Evolutionary conservation across 768 basidiomycete genomes (phyloP).

Genomic region (Gymnopilus junonius): DNA sequence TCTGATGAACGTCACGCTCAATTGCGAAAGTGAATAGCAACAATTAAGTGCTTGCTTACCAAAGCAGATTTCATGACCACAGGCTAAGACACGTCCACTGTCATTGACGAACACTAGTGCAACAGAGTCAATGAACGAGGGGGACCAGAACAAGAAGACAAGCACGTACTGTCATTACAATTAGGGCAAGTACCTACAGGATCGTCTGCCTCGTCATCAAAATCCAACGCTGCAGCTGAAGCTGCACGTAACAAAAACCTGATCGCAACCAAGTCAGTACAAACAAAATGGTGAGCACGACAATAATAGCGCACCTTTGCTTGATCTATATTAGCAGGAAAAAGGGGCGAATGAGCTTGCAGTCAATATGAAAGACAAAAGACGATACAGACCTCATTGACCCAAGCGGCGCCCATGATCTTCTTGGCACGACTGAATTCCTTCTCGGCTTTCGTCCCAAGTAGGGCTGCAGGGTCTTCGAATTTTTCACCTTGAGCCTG

Average conservation of each 20-base stretch:
- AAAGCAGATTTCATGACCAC: slow-evolving; percentile 70
- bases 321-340: slow-evolving; percentile 32
- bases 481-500: slow-evolving; percentile 45
- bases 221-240: slow-evolving; percentile 45
- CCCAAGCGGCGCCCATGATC: slow-evolving; percentile 46
- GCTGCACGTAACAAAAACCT: slow-evolving; percentile 52
- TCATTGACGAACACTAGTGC: slow-evolving; percentile 51
- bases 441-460: slow-evolving; percentile 52
- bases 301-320: slow-evolving; percentile 28
- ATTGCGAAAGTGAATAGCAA: neutral
- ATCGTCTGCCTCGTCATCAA: slow-evolving; percentile 50
- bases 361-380: neutral
- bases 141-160: neutral
- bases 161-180: slow-evolving; percentile 62
- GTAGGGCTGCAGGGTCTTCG: slow-evolving; percentile 54
- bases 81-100: slow-evolving; percentile 63
- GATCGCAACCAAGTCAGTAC: neutral
- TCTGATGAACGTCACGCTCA: slow-evolving; percentile 35
- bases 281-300: neutral
- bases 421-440: slow-evolving; percentile 64
- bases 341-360: neutral
- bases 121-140: neutral
- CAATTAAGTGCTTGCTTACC: slow-evolving; percentile 35
- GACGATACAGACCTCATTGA: slow-evolving; percentile 33
- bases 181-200: slow-evolving; percentile 58